phyloP scores from a whole-genome alignment of 495 filamentous ascomycete species.

The Tuber melanosporum region DNA sequence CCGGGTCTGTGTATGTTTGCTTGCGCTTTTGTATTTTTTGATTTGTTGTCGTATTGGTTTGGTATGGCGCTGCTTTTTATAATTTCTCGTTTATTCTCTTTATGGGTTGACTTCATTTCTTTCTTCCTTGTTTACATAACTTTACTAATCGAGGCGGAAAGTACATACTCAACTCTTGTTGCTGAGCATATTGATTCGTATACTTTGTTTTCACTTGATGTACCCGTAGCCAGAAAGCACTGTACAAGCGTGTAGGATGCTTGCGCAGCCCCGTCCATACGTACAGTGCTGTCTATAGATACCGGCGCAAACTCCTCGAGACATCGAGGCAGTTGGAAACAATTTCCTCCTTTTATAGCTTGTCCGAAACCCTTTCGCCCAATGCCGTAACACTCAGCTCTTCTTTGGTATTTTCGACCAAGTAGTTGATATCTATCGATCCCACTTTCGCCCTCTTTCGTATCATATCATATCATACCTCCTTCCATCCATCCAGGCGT shows the following conservation, averaged over 20 bases:
- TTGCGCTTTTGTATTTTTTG: constrained; percentile 3
- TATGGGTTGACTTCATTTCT: not conserved
- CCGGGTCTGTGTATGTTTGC: constrained; percentile 19
- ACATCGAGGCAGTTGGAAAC: too few relatives aligned
- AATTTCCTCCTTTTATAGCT: too few relatives aligned
- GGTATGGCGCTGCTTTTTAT: constrained; percentile 1
- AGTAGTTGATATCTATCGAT: too few relatives aligned
- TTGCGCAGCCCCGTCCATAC: not conserved
- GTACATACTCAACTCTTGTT: not conserved
- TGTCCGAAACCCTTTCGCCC: too few relatives aligned
- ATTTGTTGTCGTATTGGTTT: not conserved
- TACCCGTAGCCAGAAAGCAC: not conserved
- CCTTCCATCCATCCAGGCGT: too few relatives aligned
- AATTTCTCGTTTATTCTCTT: not conserved
- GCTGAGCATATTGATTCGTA: not conserved
- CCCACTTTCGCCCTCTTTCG: too few relatives aligned
- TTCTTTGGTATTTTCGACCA: too few relatives aligned
- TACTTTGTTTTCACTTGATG: not conserved
- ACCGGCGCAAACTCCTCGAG: not conserved
- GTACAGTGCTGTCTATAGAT: not conserved
- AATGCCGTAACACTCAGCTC: too few relatives aligned
- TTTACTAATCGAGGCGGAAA: not conserved
- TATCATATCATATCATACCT: too few relatives aligned
- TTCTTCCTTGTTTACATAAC: constrained; percentile 1
- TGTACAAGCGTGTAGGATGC: not conserved